Percentiles rank a stretch among this genome's conserved stretches.
Conservation (phyloP, 2,329 filamentous ascomycete genomes). For the Diaporthe nobilis region DNA sequence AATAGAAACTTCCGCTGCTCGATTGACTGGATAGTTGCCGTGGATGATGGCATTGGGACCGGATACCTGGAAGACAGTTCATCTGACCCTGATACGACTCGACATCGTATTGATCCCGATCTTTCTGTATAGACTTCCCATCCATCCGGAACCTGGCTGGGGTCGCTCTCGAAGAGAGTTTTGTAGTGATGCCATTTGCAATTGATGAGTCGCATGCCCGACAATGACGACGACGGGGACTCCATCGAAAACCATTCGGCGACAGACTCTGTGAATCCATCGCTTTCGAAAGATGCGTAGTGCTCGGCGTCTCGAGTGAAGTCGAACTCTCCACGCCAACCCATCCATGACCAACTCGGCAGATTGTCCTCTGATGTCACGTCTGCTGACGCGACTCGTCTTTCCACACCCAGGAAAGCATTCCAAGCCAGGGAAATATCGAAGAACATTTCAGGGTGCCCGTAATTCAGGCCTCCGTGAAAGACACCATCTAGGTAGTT, state of each 20-base stretch:
- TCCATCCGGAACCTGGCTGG: background rate
- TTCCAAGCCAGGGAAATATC: background rate
- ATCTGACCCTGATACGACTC: background rate
- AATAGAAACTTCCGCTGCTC: background rate
- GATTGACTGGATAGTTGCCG: background rate
- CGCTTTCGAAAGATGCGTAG: no score
- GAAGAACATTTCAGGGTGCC: background rate
- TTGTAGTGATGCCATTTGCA: conserved; percentile 1
- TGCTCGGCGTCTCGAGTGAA: background rate
- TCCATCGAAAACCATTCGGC: background rate
- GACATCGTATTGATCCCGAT: background rate
- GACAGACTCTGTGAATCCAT: background rate
- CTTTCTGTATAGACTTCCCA: background rate
- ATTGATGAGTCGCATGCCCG: background rate
- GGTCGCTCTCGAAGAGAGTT: background rate
- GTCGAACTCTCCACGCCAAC: background rate
- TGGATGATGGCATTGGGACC: background rate
- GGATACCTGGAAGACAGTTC: background rate
- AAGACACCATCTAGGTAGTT: background rate
- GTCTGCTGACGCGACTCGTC: background rate
- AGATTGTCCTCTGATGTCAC: background rate
- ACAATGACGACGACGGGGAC: background rate
- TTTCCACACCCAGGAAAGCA: background rate
- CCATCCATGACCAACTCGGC: conserved; percentile 2
- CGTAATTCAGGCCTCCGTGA: background rate